Conservation (phyloP, 805 yeast species). For the Candida orba region DNA sequence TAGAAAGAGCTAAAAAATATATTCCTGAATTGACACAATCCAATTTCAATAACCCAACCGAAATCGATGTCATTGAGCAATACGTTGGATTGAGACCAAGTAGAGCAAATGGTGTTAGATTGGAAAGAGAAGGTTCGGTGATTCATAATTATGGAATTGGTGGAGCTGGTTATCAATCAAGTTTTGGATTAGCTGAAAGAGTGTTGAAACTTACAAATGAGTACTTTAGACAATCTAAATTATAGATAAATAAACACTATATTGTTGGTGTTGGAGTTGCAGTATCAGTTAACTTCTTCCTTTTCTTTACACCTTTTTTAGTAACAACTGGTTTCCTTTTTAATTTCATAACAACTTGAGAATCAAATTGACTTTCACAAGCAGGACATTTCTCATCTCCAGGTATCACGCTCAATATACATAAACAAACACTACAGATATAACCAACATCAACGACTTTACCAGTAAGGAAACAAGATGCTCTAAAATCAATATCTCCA, state of each 20-base stretch:
- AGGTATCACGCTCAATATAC: slow-evolving; percentile 69
- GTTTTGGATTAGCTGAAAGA: slow-evolving; percentile 52
- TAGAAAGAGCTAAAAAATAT: slow-evolving; percentile 20
- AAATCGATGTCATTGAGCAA: slow-evolving; percentile 39
- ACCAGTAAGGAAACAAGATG: slow-evolving; percentile 91
- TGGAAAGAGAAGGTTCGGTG: slow-evolving; percentile 36
- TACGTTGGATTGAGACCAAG: slow-evolving; percentile 68
- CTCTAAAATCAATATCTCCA: slow-evolving; percentile 77
- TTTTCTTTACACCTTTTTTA: slow-evolving; percentile 28
- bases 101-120: slow-evolving; percentile 50
- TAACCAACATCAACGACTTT: slow-evolving; percentile 86
- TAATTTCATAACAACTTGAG: slow-evolving; percentile 48
- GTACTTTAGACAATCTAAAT: slow-evolving; percentile 20
- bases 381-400: slow-evolving; percentile 69
- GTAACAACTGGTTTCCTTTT: slow-evolving; percentile 53
- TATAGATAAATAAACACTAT: slow-evolving; percentile 1
- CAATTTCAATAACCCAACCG: too few species aligned
- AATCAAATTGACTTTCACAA: slow-evolving; percentile 75
- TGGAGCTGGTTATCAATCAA: slow-evolving; percentile 73
- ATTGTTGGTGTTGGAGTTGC: neutral
- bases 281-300: slow-evolving; percentile 21
- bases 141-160: slow-evolving; percentile 69
- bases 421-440: slow-evolving; percentile 91
- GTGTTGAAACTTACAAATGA: slow-evolving; percentile 32
- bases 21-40: slow-evolving; percentile 27